These are phyloP conservation scores for Hypoxylon sp. DNA, from an alignment of 2,329 filamentous ascomycete species.

Conservation along the genomic window DNA sequence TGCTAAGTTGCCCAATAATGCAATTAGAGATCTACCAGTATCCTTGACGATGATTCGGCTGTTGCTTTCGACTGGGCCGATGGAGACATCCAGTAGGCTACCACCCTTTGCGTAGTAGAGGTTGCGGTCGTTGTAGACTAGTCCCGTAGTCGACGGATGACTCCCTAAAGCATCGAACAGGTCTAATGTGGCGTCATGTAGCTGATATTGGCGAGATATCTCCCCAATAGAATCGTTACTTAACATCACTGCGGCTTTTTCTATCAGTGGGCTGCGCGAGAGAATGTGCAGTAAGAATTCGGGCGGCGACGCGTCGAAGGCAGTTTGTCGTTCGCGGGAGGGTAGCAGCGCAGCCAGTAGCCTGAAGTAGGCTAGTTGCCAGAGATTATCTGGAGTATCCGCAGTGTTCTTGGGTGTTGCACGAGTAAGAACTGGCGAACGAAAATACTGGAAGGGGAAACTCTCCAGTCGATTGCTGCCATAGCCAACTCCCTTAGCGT, in stretches of 20 bases:
- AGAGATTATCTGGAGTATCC: constrained; percentile 13
- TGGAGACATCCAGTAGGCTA: constrained; percentile 57
- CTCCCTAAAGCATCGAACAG: constrained; percentile 57
- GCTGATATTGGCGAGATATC: constrained; percentile 39
- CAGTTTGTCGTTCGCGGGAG: background rate
- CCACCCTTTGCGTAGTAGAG: constrained; percentile 53
- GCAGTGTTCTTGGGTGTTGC: background rate
- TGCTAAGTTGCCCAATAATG: constrained; percentile 51
- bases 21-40: constrained; percentile 48
- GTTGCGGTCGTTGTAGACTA: constrained; percentile 56
- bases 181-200: constrained; percentile 59
- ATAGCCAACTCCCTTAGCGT: constrained; percentile 38
- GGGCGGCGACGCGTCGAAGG: constrained; percentile 17
- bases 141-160: constrained; percentile 52
- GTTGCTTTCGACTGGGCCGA: constrained; percentile 33
- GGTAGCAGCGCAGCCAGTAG: constrained; percentile 42
- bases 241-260: constrained; percentile 38
- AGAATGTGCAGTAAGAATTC: constrained; percentile 35
- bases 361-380: constrained; percentile 40
- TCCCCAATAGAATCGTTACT: constrained; percentile 49
- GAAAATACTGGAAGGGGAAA: constrained; percentile 3
- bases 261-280: constrained; percentile 47
- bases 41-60: constrained; percentile 42
- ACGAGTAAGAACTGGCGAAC: background rate
- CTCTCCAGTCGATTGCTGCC: constrained; percentile 8